phyloP scores from a whole-genome alignment of 148 eudicot genomes.

The Nyssa sinensis region DNA sequence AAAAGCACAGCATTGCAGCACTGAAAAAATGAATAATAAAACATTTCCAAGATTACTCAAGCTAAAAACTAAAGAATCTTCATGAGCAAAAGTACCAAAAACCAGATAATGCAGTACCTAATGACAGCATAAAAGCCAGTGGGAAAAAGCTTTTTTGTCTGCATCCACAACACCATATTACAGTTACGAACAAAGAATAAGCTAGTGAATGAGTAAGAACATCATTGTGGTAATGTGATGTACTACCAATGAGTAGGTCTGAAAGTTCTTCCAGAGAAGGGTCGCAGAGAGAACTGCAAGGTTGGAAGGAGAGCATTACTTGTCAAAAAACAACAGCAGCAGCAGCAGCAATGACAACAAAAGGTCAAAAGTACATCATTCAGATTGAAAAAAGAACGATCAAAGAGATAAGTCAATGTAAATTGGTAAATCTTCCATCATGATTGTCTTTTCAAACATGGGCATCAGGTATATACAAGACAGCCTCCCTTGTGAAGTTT shows the following conservation, averaged over 20 bases:
- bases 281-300: slow-evolving; percentile 61
- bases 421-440: not conserved
- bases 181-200: not conserved
- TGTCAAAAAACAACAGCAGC: too few relatives aligned
- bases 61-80: not conserved
- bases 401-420: not conserved
- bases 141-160: slow-evolving; percentile 73
- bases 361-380: slow-evolving; percentile 16
- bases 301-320: too few relatives aligned
- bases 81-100: not conserved
- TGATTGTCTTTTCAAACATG: not conserved
- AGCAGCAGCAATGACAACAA: too few relatives aligned
- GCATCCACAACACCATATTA: slow-evolving; percentile 23
- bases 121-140: slow-evolving; percentile 54
- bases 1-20: slow-evolving; percentile 83
- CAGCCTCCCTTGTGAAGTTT: not conserved
- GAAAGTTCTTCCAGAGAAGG: slow-evolving; percentile 62
- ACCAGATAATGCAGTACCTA: slow-evolving; percentile 45
- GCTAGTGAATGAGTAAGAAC: not conserved
- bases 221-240: not conserved
- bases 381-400: not conserved
- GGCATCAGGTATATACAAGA: not conserved
- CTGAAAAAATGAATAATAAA: slow-evolving; percentile 35
- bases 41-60: slow-evolving; percentile 1
- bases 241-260: slow-evolving; percentile 46